A percentile compares a stretch with the other conserved stretches of the same genome.
Conservation (phyloP, 306 rosid species). For the cucumber (Cucumis sativus) region DNA sequence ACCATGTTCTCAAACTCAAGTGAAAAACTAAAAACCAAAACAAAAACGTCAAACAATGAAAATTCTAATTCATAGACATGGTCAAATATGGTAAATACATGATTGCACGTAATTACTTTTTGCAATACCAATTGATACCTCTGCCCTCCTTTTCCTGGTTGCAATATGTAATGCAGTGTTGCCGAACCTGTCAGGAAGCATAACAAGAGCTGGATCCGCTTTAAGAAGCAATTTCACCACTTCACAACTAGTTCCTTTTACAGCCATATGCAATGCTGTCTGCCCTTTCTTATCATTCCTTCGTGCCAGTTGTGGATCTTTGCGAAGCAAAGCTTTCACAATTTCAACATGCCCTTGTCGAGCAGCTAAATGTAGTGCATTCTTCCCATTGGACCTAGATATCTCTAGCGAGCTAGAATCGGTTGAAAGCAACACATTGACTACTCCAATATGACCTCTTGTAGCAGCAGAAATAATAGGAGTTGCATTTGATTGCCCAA, state of each 20-base stretch:
- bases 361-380: constrained; percentile 75
- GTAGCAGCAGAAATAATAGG: constrained; percentile 79
- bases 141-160: constrained; percentile 73
- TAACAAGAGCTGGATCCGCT: constrained; percentile 53
- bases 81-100: not conserved
- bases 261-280: constrained; percentile 84
- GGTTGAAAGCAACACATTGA: constrained; percentile 31
- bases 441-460: constrained; percentile 55
- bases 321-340: constrained; percentile 36
- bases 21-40: not conserved
- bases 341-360: constrained; percentile 68
- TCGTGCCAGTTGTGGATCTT: constrained; percentile 61
- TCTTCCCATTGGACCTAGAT: constrained; percentile 68
- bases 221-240: constrained; percentile 58
- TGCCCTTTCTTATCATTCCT: constrained; percentile 86
- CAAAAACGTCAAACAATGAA: not conserved
- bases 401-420: constrained; percentile 54
- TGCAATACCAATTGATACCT: constrained; percentile 35
- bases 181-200: constrained; percentile 74
- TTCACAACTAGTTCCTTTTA: constrained; percentile 60
- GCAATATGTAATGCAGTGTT: constrained; percentile 81
- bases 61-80: not conserved
- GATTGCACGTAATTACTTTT: not conserved
- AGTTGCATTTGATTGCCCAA: constrained; percentile 69
- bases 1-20: not conserved